Base-by-base conservation (phyloP, 306 rosid genomes). In the Cicer bijugum region DNA sequence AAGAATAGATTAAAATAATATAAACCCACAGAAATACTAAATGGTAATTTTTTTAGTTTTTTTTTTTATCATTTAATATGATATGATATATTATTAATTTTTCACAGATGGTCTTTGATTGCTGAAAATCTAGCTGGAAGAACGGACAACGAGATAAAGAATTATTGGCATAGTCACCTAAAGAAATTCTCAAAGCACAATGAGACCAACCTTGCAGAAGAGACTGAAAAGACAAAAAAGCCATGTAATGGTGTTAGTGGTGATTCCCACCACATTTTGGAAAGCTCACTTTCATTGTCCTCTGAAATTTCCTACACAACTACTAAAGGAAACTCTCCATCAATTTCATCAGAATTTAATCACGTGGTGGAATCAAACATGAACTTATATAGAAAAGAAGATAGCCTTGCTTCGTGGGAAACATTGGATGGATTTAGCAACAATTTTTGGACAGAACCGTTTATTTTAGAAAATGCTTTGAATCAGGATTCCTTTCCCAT, bases 121-220 rank as follows among this genome's bases (percentile, higher is more conserved):
- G 90, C 97, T 55, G 71, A 86, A 19, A 81, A 38, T 9, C 19
- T 92, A 42, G 62, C 85, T 0, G 97, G 96, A 63, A 88, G 97
- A 85, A 88, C 91, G 0, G 93, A 92, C 75, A 89, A 89, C 35
- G 89, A 88, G 50, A 79, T 92, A 45, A 89, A 92, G 78, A 92
- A 88, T 44, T 80, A 84, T 1, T 92, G 93, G 93, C 89, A 89
- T 52, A 92, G 90, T 48, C 80, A 76, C 76, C 75, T 92, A 6
- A 85, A 85, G 82, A 89, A 83, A 75, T 58, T 67, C 47, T 2
- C 8, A 16, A 46, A 59, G 12, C 10, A 2, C 43, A 59, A 59
- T 11, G 38, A 56, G 8, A 56, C 50, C 59, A 53, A 73, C n/a
- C 6, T 55, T 14, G 44, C 9, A 55, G 43, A 51, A 15, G 50